Evolutionary conservation across 176 grass and related monocot genomes (phyloP).

Genomic region (Carex myosuroides): DNA sequence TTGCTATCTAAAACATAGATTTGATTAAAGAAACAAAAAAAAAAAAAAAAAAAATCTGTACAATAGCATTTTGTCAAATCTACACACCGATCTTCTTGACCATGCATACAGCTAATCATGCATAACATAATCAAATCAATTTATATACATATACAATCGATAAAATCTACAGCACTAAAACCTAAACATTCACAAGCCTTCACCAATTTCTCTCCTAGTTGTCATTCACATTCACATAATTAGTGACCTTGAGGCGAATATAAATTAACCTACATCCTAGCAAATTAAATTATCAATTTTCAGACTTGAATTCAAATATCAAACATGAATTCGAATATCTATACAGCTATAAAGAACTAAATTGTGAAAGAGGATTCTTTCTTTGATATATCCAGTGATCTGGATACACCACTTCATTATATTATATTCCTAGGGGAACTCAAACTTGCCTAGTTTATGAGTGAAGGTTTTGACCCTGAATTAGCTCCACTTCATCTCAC

Average conservation of each 20-base stretch:
- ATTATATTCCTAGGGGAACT: slow-evolving; percentile 54
- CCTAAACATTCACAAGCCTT: slow-evolving; percentile 12
- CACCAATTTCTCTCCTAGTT: slow-evolving; percentile 8
- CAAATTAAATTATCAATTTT: slow-evolving; percentile 12
- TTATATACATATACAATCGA: slow-evolving; percentile 10
- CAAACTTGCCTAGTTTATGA: slow-evolving; percentile 40
- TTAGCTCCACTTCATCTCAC: slow-evolving; percentile 31
- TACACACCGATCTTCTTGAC: slow-evolving; percentile 14
- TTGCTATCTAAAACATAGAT: not conserved
- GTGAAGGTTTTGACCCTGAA: slow-evolving; percentile 19
- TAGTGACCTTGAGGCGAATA: not conserved
- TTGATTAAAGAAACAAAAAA: not conserved
- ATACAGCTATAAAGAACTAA: too few relatives aligned
- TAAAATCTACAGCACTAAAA: slow-evolving; percentile 6
- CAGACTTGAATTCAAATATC: not conserved
- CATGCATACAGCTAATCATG: not conserved
- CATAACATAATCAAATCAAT: slow-evolving; percentile 8
- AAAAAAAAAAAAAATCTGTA: not conserved
- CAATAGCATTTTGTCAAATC: not conserved
- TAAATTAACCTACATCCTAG: slow-evolving; percentile 14
- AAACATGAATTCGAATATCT: not conserved
- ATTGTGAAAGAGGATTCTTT: too few relatives aligned
- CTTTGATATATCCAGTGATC: slow-evolving; percentile 34
- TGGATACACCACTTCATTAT: slow-evolving; percentile 33
- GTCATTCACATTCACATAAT: too few relatives aligned